These are phyloP conservation scores for Pythium graminicola DNA, from an alignment of 352 stramenopile species.

Conservation along the genomic window DNA sequence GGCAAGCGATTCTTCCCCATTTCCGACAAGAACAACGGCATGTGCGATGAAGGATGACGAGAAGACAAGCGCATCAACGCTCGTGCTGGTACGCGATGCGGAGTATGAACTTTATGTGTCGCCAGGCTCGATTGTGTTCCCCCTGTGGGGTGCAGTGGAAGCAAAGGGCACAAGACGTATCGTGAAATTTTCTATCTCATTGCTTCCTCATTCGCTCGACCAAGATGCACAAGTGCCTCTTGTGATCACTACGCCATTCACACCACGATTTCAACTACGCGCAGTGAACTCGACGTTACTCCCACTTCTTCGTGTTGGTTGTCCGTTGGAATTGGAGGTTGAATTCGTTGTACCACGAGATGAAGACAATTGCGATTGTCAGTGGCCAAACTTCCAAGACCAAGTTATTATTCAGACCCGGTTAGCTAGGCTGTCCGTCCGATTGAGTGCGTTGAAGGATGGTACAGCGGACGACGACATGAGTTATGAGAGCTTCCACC, in stretches of 20 bases:
- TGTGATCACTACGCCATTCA: conserved; percentile 46
- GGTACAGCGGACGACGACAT: neutral
- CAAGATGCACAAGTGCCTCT: conserved; percentile 25
- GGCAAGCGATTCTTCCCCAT: neutral
- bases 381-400: conserved; percentile 62
- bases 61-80: conserved; percentile 16
- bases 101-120: conserved; percentile 29
- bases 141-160: conserved; percentile 18
- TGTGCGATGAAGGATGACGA: conserved; percentile 1
- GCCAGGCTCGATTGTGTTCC: conserved; percentile 15
- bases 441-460: conserved; percentile 25
- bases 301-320: conserved; percentile 21
- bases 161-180: conserved; percentile 5
- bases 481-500: conserved; percentile 20
- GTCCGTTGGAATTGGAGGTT: conserved; percentile 22
- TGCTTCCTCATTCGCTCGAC: neutral
- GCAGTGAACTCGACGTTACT: conserved; percentile 16
- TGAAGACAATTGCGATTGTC: conserved; percentile 37
- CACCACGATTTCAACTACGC: conserved; percentile 31
- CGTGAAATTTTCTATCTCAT: neutral
- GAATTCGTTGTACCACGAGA: conserved; percentile 33
- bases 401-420: conserved; percentile 53
- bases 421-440: conserved; percentile 41
- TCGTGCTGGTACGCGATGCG: conserved; percentile 27
- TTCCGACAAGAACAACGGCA: neutral